These are phyloP conservation scores for Gomphus sp. DNA, from an alignment of 1,284 basidiomycete species.

Conservation along the genomic window DNA sequence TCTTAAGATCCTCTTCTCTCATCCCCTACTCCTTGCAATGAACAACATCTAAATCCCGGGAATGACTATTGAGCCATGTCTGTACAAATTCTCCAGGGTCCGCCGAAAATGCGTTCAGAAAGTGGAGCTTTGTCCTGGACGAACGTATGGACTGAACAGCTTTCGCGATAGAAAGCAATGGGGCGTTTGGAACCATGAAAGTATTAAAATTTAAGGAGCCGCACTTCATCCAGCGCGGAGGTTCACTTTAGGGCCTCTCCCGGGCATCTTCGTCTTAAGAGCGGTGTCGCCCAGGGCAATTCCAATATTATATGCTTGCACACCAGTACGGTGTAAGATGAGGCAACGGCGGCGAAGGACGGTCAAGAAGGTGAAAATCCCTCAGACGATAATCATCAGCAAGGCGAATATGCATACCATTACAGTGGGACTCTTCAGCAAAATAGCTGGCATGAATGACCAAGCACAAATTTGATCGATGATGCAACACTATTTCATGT, in stretches of 20 bases:
- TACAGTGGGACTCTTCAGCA: too few species aligned
- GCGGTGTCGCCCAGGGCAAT: conserved; percentile 80
- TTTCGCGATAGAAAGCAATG: conserved; percentile 50
- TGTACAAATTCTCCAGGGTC: conserved; percentile 80
- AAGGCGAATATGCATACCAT: too few species aligned
- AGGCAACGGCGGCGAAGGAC: too few species aligned
- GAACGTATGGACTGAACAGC: conserved; percentile 79
- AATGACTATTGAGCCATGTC: conserved; percentile 86
- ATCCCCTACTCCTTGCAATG: conserved; percentile 81
- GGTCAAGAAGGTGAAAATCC: too few species aligned
- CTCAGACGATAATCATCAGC: too few species aligned
- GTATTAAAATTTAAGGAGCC: conserved; percentile 12
- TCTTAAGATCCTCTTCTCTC: conserved; percentile 77
- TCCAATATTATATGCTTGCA: conserved; percentile 80
- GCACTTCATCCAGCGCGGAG: conserved; percentile 73
- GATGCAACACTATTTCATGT: too few species aligned
- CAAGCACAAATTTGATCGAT: too few species aligned
- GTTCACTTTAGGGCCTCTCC: conserved; percentile 64
- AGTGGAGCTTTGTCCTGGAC: conserved; percentile 78
- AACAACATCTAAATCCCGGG: conserved; percentile 83
- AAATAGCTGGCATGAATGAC: too few species aligned
- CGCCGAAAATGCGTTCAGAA: conserved; percentile 77
- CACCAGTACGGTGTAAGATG: too few species aligned
- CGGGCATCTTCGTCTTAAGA: conserved; percentile 72
- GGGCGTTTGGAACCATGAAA: too few species aligned